A percentile compares a stretch with the other conserved stretches of the same genome.
Conservation (phyloP, 768 basidiomycete species). For the Pulveroboletus sp. region DNA sequence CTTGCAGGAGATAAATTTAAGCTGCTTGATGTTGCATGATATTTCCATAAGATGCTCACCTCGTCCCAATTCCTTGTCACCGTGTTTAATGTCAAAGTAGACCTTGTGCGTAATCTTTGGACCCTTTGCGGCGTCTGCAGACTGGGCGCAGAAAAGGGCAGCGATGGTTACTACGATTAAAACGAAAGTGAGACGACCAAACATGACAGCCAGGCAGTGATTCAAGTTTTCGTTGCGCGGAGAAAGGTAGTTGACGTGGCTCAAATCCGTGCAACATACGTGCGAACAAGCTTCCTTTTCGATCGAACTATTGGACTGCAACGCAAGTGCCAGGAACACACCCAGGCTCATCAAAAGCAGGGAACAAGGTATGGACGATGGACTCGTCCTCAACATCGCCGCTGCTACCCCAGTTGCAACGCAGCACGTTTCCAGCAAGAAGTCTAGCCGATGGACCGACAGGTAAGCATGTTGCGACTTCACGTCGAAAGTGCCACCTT, state of each 20-base stretch:
- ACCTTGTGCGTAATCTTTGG: constrained; percentile 91
- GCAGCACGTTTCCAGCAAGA: constrained; percentile 35
- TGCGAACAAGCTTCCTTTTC: constrained; percentile 27
- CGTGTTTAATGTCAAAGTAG: constrained; percentile 93
- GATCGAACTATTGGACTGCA: no score
- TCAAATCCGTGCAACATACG: background rate
- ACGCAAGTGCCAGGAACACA: background rate
- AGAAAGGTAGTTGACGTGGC: constrained; percentile 22
- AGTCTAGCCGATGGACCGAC: constrained; percentile 74
- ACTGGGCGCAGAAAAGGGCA: constrained; percentile 66
- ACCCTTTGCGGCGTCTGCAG: constrained; percentile 76
- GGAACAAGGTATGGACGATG: constrained; percentile 55
- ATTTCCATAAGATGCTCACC: constrained; percentile 40
- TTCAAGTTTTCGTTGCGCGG: background rate
- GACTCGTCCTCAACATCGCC: constrained; percentile 68
- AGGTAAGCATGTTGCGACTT: constrained; percentile 42
- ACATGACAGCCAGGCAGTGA: constrained; percentile 33
- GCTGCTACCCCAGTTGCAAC: constrained; percentile 31
- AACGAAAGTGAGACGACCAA: constrained; percentile 57
- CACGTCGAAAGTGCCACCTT: background rate
- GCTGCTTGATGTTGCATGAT: background rate
- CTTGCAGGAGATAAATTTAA: constrained; percentile 33
- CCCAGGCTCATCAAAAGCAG: background rate
- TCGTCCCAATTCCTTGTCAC: constrained; percentile 79
- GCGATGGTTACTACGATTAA: constrained; percentile 60